Percentiles rank a stretch among this genome's conserved stretches.
Conservation (phyloP, 2,329 filamentous ascomycete species). For the Epicoccum nigrum region DNA sequence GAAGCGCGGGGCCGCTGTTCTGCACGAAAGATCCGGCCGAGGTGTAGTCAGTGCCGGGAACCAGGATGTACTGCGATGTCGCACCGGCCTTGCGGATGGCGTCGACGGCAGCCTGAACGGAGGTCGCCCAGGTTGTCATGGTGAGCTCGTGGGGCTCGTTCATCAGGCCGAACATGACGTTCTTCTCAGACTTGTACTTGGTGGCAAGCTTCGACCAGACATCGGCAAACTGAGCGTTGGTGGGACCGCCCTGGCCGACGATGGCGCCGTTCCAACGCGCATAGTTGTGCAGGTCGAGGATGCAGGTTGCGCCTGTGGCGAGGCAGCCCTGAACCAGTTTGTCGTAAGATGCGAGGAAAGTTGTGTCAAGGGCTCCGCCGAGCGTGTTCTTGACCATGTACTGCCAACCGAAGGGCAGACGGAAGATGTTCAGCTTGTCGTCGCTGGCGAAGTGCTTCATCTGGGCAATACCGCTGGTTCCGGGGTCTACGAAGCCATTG, state of each 20-base stretch:
- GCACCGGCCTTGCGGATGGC: conserved; percentile 71
- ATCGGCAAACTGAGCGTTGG: conserved; percentile 62
- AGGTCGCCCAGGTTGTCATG: conserved; percentile 63
- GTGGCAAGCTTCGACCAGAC: conserved; percentile 64
- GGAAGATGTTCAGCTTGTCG: conserved; percentile 62
- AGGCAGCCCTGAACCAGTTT: conserved; percentile 63
- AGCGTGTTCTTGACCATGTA: conserved; percentile 61
- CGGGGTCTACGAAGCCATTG: conserved; percentile 15
- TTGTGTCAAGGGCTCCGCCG: conserved; percentile 57
- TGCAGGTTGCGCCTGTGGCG: conserved; percentile 62
- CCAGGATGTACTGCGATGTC: conserved; percentile 66
- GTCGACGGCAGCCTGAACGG: conserved; percentile 67
- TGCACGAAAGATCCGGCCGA: conserved; percentile 34
- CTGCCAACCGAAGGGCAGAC: conserved; percentile 66
- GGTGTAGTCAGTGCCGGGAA: conserved; percentile 67
- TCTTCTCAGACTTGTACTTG: conserved; percentile 62
- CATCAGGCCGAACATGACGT: conserved; percentile 70
- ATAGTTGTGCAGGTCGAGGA: conserved; percentile 61
- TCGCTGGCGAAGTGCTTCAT: conserved; percentile 64
- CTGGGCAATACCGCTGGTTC: conserved; percentile 52
- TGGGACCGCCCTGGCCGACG: conserved; percentile 69
- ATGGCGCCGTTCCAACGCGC: conserved; percentile 66
- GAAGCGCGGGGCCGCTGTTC: conserved; percentile 53
- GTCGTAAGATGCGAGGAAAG: conserved; percentile 61
- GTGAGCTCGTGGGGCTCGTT: conserved; percentile 69